These are phyloP conservation scores for Marasmius oreades DNA, from an alignment of 1,284 basidiomycete species.

Conservation along the genomic window DNA sequence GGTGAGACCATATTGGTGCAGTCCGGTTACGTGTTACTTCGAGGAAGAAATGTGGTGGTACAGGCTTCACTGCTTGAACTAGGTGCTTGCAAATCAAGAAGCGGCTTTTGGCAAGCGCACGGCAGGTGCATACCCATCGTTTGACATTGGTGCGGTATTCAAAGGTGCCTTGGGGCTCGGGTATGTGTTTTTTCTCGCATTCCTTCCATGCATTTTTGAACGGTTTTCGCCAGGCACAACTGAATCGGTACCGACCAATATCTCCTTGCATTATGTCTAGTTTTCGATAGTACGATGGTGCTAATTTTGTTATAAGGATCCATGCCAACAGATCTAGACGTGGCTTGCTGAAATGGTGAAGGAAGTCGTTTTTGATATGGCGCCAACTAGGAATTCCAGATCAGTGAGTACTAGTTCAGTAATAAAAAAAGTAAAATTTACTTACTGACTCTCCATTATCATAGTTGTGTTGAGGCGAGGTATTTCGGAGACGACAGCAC, in stretches of 20 bases:
- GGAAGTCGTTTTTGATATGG: slow-evolving; percentile 29
- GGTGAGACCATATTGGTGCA: slow-evolving; percentile 20
- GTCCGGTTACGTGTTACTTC: slow-evolving; percentile 17
- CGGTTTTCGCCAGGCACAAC: slow-evolving; percentile 25
- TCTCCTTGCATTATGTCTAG: slow-evolving; percentile 20
- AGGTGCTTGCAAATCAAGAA: slow-evolving; percentile 27
- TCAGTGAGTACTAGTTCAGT: neutral
- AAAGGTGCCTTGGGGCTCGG: slow-evolving; percentile 13
- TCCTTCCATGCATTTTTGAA: slow-evolving; percentile 29
- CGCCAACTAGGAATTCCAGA: slow-evolving; percentile 23
- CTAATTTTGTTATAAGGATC: slow-evolving; percentile 28
- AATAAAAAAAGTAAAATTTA: neutral
- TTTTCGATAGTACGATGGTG: slow-evolving; percentile 27
- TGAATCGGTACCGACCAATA: slow-evolving; percentile 25
- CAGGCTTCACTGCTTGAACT: slow-evolving; percentile 18
- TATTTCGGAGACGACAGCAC: slow-evolving; percentile 6
- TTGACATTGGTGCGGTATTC: slow-evolving; percentile 21
- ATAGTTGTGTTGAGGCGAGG: slow-evolving; percentile 11
- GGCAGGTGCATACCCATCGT: slow-evolving; percentile 22
- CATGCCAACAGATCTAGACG: slow-evolving; percentile 28
- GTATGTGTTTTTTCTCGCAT: slow-evolving; percentile 19
- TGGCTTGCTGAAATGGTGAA: slow-evolving; percentile 29
- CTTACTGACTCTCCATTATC: slow-evolving; percentile 8
- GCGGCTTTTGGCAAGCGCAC: slow-evolving; percentile 16
- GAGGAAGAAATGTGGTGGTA: slow-evolving; percentile 22